Evolutionary conservation across 2,329 filamentous ascomycete genomes (phyloP), one percentile per base, ranked within the genome.

Genomic region (Corinectria fuckeliana): DNA sequence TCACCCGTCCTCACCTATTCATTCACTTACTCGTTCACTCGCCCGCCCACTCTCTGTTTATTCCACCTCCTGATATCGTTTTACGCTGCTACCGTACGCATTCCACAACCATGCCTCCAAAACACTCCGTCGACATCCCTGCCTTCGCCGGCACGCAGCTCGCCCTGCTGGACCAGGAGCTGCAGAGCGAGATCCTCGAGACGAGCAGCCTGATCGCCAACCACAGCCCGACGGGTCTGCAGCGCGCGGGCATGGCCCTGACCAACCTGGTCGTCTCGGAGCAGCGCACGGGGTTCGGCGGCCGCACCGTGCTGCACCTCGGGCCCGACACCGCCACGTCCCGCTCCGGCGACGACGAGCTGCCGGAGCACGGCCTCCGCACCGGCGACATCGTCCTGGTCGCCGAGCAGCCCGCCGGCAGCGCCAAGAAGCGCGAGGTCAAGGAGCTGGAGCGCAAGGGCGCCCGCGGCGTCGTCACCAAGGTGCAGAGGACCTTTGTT

Each of bases 261-360:
- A 86, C 88, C 14, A 94, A 93, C 75, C 85, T 98, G 8, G 79
- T 85, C 28, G 80, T 96, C 30, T 81, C 84, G 10, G 89, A 90
- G 16, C 91, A 91, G 72, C 89, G 93, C 26, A 99, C 95, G 0
- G 95, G 95, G 0, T 82, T 97, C 34, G 95, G 93, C 14, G 95
- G 95, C n/a, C 91, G 92, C 64, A 92, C 91, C 0, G 90, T 99
- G 2, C 80, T 97, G 3, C 93, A 97, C 74, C 86, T 99, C 1
- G 78, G 79, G 14, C 80, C 87, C 0, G 94, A 97, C 70, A 78
- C 85, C n/a, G 91, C 92, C 0, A 84, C 89, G 2, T 82, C 85
- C 4, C 51, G 65, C 13, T 71, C 56, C n/a, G 61, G 80, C 0
- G 84, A 48, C 16, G 63, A 80, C 0, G 85, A 87, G 62, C 78